Percentiles rank a stretch among this genome's conserved stretches.
Evolutionary conservation across 192 early-diverging fungal species (phyloP).

Genomic region (Phlyctochytrium planicorne): DNA sequence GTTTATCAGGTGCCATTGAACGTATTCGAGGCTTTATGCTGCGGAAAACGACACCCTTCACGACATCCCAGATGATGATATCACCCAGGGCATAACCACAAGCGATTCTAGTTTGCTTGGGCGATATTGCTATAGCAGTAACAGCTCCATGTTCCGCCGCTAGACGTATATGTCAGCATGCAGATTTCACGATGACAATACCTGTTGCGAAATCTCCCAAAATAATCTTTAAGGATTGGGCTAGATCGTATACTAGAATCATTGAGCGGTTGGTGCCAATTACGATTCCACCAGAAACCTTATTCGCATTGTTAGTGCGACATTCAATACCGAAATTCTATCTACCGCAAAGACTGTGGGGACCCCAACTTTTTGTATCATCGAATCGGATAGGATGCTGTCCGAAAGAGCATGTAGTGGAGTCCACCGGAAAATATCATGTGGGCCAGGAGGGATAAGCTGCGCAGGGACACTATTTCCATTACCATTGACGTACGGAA

Average conservation of each 20-base stretch:
- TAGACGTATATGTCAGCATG: background rate
- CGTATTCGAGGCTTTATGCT: conserved; percentile 24
- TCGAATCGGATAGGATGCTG: conserved; percentile 23
- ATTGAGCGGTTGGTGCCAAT: conserved; percentile 40
- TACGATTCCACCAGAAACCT: conserved; percentile 32
- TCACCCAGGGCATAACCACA: conserved; percentile 39
- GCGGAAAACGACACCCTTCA: conserved; percentile 20
- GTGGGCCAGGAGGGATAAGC: conserved; percentile 33
- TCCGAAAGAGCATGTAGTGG: conserved; percentile 22
- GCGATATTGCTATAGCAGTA: conserved; percentile 33
- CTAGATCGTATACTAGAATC: conserved; percentile 38
- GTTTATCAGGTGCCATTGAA: background rate
- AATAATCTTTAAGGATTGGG: conserved; percentile 25
- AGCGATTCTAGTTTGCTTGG: conserved; percentile 35
- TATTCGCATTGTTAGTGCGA: background rate
- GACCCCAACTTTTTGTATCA: conserved; percentile 32
- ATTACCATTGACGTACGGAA: background rate
- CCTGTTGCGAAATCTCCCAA: conserved; percentile 34
- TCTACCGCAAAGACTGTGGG: conserved; percentile 34
- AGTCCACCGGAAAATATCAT: conserved; percentile 43
- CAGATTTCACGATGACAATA: background rate
- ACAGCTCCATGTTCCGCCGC: conserved; percentile 33
- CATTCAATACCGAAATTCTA: background rate
- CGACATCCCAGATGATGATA: conserved; percentile 49
- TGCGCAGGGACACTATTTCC: background rate